These are phyloP conservation scores for Mycosphaerella sp. DNA, from an alignment of 2,329 filamentous ascomycete genomes.

Conservation along the genomic window DNA sequence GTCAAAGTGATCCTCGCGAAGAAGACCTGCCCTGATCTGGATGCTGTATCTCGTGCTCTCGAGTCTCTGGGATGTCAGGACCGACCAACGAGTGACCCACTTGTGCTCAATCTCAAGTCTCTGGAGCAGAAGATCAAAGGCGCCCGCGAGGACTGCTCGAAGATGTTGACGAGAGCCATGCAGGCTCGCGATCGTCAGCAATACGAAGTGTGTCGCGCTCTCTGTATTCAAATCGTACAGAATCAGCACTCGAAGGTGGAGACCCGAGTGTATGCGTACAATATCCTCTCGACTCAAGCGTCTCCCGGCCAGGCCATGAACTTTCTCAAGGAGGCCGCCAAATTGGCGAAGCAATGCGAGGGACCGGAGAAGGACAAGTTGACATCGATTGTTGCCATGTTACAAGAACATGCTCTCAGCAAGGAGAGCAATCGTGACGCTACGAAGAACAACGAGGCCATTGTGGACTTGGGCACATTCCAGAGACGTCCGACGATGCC, in stretches of 20 bases:
- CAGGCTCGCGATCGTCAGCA: slow-evolving; percentile 15
- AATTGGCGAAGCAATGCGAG: slow-evolving; percentile 15
- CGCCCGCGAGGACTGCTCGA: slow-evolving; percentile 14
- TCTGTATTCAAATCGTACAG: slow-evolving; percentile 21
- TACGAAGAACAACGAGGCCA: neutral
- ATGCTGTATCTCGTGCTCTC: slow-evolving; percentile 18
- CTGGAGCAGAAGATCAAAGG: slow-evolving; percentile 15
- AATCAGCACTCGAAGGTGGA: slow-evolving; percentile 17
- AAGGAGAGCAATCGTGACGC: slow-evolving; percentile 5
- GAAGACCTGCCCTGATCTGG: slow-evolving; percentile 16
- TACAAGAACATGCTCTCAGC: slow-evolving; percentile 13
- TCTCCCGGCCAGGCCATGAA: slow-evolving; percentile 17
- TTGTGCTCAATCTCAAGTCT: slow-evolving; percentile 10
- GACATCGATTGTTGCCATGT: slow-evolving; percentile 16
- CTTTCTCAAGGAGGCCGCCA: slow-evolving; percentile 17
- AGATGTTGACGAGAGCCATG: slow-evolving; percentile 22
- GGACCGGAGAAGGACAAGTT: slow-evolving; percentile 16
- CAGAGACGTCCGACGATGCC: neutral
- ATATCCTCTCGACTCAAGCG: slow-evolving; percentile 22
- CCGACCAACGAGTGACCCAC: slow-evolving; percentile 3
- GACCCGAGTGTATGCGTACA: slow-evolving; percentile 24
- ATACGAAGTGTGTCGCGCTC: slow-evolving; percentile 20
- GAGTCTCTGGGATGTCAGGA: slow-evolving; percentile 12
- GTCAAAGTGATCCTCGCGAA: slow-evolving; percentile 18
- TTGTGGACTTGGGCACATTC: neutral